A percentile compares a stretch with the other conserved stretches of the same genome.
These are phyloP conservation scores for Saccharomycopsis microspora DNA, from an alignment of 805 yeast genomes.

Conservation along the genomic window DNA sequence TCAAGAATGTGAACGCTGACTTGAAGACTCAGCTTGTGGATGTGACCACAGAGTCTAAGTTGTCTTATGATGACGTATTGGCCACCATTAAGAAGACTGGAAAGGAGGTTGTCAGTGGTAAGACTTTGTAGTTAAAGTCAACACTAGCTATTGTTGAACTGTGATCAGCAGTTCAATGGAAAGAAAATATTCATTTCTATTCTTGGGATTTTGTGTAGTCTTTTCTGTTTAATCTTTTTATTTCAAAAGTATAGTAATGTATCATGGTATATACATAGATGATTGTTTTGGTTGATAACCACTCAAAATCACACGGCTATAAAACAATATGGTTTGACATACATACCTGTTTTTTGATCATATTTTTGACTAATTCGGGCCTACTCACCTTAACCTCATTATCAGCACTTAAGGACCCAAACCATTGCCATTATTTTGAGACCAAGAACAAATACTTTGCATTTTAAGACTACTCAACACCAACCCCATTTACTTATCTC, in stretches of 20 bases:
- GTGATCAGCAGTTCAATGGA: background rate
- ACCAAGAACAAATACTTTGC: no score
- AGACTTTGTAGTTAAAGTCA: slow-evolving; percentile 27
- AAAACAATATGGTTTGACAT: no score
- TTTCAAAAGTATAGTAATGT: background rate
- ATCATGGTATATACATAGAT: no score
- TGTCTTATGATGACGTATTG: slow-evolving; percentile 69
- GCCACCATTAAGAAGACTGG: slow-evolving; percentile 84
- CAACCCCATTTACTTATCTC: no score
- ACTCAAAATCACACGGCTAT: no score
- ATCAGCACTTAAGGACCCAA: no score
- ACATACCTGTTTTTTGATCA: no score
- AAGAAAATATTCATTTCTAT: background rate
- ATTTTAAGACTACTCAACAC: no score
- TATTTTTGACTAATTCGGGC: no score
- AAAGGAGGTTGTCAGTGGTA: slow-evolving; percentile 64
- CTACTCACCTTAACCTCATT: no score
- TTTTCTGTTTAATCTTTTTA: background rate
- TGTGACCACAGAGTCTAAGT: slow-evolving; percentile 44
- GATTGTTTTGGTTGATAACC: no score
- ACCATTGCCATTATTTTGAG: no score
- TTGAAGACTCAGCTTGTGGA: slow-evolving; percentile 74
- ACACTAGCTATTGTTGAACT: background rate
- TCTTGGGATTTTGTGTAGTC: background rate
- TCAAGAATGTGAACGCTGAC: slow-evolving; percentile 59